Base-by-base conservation (phyloP, 257 asterid genomes). In the Rehmannia glutinosa region DNA sequence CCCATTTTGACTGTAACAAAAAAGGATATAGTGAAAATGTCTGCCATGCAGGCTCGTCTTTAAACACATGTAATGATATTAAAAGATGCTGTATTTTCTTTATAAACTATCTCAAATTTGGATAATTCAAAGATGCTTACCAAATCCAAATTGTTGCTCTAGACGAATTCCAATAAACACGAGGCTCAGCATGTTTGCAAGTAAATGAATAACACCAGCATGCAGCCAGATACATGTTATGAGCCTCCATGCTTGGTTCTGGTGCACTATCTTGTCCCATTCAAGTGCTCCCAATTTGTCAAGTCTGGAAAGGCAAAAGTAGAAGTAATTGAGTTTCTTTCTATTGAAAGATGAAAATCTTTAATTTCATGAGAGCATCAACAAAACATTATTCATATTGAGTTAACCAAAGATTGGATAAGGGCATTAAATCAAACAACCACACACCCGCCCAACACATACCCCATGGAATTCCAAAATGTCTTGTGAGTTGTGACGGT, bases 101-200 rank as follows among this genome's bases (percentile, higher is more conserved):
- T 7, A 25, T 3, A 41, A 51, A 45, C 2, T 8, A 35, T 10
- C 42, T n/a, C 20, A 36, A 63, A 32, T 19, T 8, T 20, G 45
- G 62, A 47, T 36, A 21, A 8, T 27, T 11, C 15, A 15, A 60
- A 77, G 68, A 57, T 55, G 17, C 67, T 68, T 85, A 93, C 98
- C 78, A 54, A 93, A 93, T 68, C 98, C 98, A 72, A 93, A 93
- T 73, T 93, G 98, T 78, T 93, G 97, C 83, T 93, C 98, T 3
- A 93, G 95, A 69, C 97, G 96, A 77, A 87, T 84, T 41, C 98
- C 98, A 13, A 90, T 85, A 60, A 90, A 90, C 30, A 86, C 88
- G 75, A 93, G 80, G 82, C 98, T 93, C 73, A 90, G 73, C 97
- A 93, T 93, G 84, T 90, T 93, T 6, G 92, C 94, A 32, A 93